Evolutionary conservation across 176 grass and related monocot species (phyloP), one percentile per base, ranked within the genome.

Genomic region (Aegilops speltoides): DNA sequence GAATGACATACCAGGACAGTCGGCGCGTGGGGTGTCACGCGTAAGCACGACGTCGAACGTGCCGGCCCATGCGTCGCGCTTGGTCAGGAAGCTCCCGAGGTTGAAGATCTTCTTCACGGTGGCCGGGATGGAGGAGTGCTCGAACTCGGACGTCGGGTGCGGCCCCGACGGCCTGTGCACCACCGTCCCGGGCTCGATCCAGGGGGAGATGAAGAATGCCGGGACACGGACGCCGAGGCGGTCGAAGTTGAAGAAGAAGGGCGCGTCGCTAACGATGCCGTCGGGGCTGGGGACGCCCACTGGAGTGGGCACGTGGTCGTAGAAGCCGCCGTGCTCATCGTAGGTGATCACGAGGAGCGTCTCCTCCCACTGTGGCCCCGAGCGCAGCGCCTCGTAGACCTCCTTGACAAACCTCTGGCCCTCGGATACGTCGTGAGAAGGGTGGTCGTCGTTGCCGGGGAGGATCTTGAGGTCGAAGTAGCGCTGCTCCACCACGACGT

Each of bases 251-350:
- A 98, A 98, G 64, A 87, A 83, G 88, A 92, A 98, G 0, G 89
- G 88, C 2, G 81, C 88, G 19, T 62, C 24, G 23, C 73, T 76
- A 8, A 76, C 15, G 15, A 76, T 50, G 73, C 8, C 73, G 36
- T 97, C 95, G 6, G 95, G 95, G 81, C 89, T 97, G 0, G 95
- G 95, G 19, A 97, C 93, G 14, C 83, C 89, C 1, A 85, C 83
- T 8, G 73, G 74, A 9, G 15, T 77, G 25, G 74, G 74, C 4
- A 77, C 74, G 46, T 77, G 74, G 46, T 95, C 95, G 74, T 91
- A 97, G 89, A 97, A 97, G 2, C 95, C 92, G 0, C 92, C 95
- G 45, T 97, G 95, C 84, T 97, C 95, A 50, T 97, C 95, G 85
- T 97, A 97, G 20, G 91, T 95, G 67, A 97, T 14, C 13, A 98